Percentiles rank a stretch among this genome's conserved stretches.
phyloP scores from a whole-genome alignment of 495 filamentous ascomycete species.

The Penicillium parvum region DNA sequence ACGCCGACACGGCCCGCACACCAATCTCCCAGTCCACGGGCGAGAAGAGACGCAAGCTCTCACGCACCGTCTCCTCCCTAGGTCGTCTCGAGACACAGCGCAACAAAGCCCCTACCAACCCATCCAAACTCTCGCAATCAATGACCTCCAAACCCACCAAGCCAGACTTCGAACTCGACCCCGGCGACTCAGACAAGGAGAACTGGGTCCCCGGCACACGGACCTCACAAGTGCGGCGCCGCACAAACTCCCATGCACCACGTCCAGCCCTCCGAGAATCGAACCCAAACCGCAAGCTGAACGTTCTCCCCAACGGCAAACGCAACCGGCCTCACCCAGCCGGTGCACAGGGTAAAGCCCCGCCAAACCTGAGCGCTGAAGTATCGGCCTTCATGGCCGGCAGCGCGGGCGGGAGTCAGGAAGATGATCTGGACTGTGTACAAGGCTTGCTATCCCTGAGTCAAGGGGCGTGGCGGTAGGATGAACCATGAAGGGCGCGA shows the following conservation, averaged over 20 bases:
- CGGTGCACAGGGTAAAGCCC: conserved; percentile 24
- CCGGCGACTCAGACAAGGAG: conserved; percentile 86
- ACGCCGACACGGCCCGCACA: conserved; percentile 43
- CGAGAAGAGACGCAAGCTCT: conserved; percentile 61
- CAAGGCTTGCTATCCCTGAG: conserved; percentile 73
- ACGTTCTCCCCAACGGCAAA: conserved; percentile 29
- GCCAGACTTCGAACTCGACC: conserved; percentile 39
- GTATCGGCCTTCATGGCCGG: conserved; percentile 66
- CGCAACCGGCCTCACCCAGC: conserved; percentile 33
- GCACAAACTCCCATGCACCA: conserved; percentile 29
- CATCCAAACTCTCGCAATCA: conserved; percentile 25
- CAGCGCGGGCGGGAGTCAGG: conserved; percentile 54
- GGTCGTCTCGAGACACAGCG: conserved; percentile 57
- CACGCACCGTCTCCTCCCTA: conserved; percentile 60
- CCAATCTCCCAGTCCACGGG: conserved; percentile 39
- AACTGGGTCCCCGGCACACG: conserved; percentile 71
- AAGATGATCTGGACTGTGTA: conserved; percentile 72
- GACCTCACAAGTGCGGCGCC: conserved; percentile 34
- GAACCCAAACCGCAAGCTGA: conserved; percentile 27
- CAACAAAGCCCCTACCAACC: conserved; percentile 15
- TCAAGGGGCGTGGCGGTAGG: conserved; percentile 56
- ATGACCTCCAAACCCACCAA: conserved; percentile 24
- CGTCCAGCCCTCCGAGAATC: conserved; percentile 48
- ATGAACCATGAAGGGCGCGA: background rate
- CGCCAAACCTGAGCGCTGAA: conserved; percentile 47